These are phyloP conservation scores for Trypanosoma caninum DNA, from an alignment of 208 protist species.

Conservation along the genomic window DNA sequence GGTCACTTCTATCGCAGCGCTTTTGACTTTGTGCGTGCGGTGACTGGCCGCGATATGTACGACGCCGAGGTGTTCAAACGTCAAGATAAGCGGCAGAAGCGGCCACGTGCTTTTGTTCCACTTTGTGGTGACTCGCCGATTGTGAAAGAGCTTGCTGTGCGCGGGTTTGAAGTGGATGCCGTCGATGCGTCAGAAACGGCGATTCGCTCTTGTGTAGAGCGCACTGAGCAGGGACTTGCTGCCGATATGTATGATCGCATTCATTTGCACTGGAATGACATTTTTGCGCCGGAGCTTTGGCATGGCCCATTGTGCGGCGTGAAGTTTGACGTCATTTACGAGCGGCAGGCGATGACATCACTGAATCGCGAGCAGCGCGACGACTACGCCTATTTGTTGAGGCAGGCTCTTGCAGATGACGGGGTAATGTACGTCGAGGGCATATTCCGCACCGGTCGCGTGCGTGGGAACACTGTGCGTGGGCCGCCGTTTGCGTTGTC, in stretches of 20 bases:
- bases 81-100: background rate
- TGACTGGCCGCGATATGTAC: slow-evolving; percentile 70
- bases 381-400: slow-evolving; percentile 84
- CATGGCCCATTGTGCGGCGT: slow-evolving; percentile 37
- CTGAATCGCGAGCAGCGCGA: slow-evolving; percentile 69
- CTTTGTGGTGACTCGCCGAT: slow-evolving; percentile 90
- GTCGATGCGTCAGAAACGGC: slow-evolving; percentile 79
- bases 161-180: slow-evolving; percentile 82
- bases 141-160: slow-evolving; percentile 49
- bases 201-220: slow-evolving; percentile 59
- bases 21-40: slow-evolving; percentile 62
- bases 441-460: slow-evolving; percentile 79
- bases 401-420: slow-evolving; percentile 78
- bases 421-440: slow-evolving; percentile 88
- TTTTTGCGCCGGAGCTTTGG: slow-evolving; percentile 83
- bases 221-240: slow-evolving; percentile 49
- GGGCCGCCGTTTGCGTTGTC: slow-evolving; percentile 80
- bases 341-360: slow-evolving; percentile 83
- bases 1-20: slow-evolving; percentile 53
- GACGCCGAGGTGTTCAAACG: slow-evolving; percentile 45
- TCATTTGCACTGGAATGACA: slow-evolving; percentile 70
- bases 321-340: slow-evolving; percentile 86
- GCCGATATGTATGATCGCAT: slow-evolving; percentile 41
- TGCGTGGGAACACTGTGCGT: slow-evolving; percentile 70
- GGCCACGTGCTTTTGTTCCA: slow-evolving; percentile 65